Evolutionary conservation across 805 yeast genomes (phyloP).

Genomic region (Candida vaughaniae): DNA sequence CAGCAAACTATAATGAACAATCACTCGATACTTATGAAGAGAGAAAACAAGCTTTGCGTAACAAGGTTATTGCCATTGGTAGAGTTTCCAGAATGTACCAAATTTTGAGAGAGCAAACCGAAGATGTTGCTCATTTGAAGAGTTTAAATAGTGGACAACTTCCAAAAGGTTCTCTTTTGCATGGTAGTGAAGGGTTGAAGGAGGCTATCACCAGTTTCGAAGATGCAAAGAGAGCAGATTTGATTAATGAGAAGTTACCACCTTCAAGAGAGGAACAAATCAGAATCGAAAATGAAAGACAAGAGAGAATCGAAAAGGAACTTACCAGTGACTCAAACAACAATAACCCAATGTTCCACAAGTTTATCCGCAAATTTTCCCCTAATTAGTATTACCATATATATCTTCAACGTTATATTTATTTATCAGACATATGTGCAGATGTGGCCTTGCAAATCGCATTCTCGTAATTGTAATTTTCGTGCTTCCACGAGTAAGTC

Average conservation of each 20-base stretch:
- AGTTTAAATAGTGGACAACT: constrained; percentile 68
- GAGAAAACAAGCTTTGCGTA: constrained; percentile 58
- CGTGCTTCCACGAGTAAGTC: constrained; percentile 1
- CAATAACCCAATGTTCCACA: constrained; percentile 37
- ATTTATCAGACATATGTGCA: no score
- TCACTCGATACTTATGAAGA: constrained; percentile 25
- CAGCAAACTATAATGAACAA: not conserved
- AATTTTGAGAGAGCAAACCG: constrained; percentile 84
- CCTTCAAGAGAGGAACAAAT: constrained; percentile 64
- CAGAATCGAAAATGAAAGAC: constrained; percentile 46
- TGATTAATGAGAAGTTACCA: constrained; percentile 84
- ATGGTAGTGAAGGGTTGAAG: constrained; percentile 79
- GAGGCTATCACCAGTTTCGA: constrained; percentile 70
- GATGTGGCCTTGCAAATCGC: no score
- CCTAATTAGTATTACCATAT: no score
- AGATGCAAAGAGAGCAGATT: constrained; percentile 78
- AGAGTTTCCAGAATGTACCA: constrained; percentile 90
- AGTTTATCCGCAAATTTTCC: constrained; percentile 39
- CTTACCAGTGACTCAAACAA: constrained; percentile 25
- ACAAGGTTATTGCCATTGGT: constrained; percentile 94
- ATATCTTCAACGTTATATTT: no score
- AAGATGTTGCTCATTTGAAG: constrained; percentile 78
- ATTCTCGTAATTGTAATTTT: no score
- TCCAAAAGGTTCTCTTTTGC: constrained; percentile 82
- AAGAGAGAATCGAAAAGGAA: constrained; percentile 39